These are phyloP conservation scores for Penicillium griseofulvum DNA, from an alignment of 2,329 filamentous ascomycete species.

Conservation along the genomic window DNA sequence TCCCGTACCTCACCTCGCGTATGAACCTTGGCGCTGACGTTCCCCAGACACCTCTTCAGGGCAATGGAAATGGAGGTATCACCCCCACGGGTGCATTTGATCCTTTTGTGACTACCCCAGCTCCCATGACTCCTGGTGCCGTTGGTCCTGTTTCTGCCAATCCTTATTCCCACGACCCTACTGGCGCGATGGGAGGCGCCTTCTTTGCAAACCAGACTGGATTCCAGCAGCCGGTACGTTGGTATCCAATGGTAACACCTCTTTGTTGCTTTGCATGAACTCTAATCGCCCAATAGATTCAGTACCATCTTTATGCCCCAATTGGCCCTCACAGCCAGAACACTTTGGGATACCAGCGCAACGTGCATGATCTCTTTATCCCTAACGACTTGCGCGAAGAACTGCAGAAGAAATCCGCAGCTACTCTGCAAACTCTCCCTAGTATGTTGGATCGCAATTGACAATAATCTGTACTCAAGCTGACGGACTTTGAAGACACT, in stretches of 20 bases:
- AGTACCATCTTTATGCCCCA: conserved; percentile 92
- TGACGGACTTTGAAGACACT: conserved; percentile 49
- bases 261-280: background rate
- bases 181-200: conserved; percentile 54
- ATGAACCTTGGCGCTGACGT: conserved; percentile 15
- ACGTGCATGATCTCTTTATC: conserved; percentile 87
- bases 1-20: background rate
- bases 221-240: conserved; percentile 63
- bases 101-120: conserved; percentile 61
- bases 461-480: conserved; percentile 2
- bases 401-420: conserved; percentile 82
- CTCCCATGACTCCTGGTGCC: conserved; percentile 51
- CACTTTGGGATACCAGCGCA: conserved; percentile 78
- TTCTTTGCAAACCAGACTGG: conserved; percentile 63
- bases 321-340: conserved; percentile 79
- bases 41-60: conserved; percentile 36
- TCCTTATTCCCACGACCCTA: conserved; percentile 74
- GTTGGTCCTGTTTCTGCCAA: conserved; percentile 57
- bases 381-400: conserved; percentile 84
- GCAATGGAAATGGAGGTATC: conserved; percentile 51
- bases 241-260: background rate
- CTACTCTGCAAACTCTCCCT: conserved; percentile 78
- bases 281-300: conserved; percentile 53
- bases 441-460: conserved; percentile 50
- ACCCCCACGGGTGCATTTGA: conserved; percentile 57